phyloP scores from a whole-genome alignment of 371 early-diverging fungal genomes.

The Coemansia sp. region DNA sequence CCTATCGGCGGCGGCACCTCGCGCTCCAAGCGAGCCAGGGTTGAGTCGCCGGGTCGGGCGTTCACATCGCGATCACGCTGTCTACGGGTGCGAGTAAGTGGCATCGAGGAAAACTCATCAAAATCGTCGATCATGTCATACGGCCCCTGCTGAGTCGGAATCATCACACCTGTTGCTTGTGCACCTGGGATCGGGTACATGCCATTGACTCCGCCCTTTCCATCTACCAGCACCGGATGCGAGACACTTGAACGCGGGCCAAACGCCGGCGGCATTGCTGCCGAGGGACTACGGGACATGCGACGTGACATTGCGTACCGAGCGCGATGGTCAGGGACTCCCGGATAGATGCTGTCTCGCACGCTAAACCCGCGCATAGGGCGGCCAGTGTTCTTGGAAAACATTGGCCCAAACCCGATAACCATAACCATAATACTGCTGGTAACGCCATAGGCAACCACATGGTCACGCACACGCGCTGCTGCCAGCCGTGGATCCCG shows the following conservation, averaged over 20 bases:
- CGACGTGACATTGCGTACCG: constrained; percentile 47
- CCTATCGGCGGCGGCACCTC: constrained; percentile 88
- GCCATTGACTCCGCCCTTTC: constrained; percentile 9
- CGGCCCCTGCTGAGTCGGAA: constrained; percentile 14
- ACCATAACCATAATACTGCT: constrained; percentile 82
- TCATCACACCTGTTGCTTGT: constrained; percentile 6
- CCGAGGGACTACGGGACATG: constrained; percentile 49
- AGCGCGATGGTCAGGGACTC: constrained; percentile 45
- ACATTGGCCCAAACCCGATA: constrained; percentile 75
- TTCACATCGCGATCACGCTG: constrained; percentile 49
- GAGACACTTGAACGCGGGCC: constrained; percentile 33
- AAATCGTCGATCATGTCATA: constrained; percentile 44
- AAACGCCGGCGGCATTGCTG: constrained; percentile 35
- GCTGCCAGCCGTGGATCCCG: constrained; percentile 74
- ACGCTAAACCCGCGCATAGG: constrained; percentile 51
- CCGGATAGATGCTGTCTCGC: constrained; percentile 51
- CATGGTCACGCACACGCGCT: constrained; percentile 81
- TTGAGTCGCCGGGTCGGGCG: constrained; percentile 52
- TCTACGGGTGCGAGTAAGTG: constrained; percentile 35
- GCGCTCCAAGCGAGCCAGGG: constrained; percentile 64
- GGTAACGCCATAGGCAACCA: constrained; percentile 81
- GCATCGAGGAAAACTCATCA: constrained; percentile 39
- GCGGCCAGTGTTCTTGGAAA: constrained; percentile 52
- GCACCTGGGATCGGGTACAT: constrained; percentile 20
- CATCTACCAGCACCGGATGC: constrained; percentile 23